A percentile compares a stretch with the other conserved stretches of the same genome.
Conservation (phyloP, 352 stramenopile genomes). For the Phytophthora pinifolia region DNA sequence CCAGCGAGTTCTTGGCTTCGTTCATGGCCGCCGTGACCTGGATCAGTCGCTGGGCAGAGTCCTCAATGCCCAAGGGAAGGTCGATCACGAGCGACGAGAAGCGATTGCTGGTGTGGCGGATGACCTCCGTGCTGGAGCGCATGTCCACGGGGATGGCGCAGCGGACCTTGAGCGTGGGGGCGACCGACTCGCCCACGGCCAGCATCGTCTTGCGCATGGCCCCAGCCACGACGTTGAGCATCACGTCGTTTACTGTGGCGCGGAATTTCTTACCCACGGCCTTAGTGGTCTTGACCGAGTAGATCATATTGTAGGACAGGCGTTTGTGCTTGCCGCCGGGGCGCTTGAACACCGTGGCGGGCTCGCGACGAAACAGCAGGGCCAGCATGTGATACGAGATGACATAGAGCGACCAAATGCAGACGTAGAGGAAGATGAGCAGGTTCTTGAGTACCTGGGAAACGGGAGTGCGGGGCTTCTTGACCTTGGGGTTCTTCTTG, state of each 20-base stretch:
- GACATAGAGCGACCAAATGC: constrained; percentile 58
- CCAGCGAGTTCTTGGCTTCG: constrained; percentile 78
- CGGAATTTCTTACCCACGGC: constrained; percentile 64
- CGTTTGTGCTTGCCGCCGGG: constrained; percentile 57
- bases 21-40: constrained; percentile 57
- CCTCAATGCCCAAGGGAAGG: constrained; percentile 57
- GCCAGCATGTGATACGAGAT: constrained; percentile 52
- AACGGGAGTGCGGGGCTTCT: constrained; percentile 33
- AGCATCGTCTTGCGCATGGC: constrained; percentile 74
- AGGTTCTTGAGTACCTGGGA: constrained; percentile 29
- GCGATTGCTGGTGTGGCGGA: constrained; percentile 65
- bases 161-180: constrained; percentile 52
- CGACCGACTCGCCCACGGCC: constrained; percentile 36
- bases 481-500: constrained; percentile 34
- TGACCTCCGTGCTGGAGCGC: constrained; percentile 63
- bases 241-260: constrained; percentile 81
- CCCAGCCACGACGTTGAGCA: constrained; percentile 75
- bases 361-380: constrained; percentile 55
- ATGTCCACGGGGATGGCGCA: constrained; percentile 81
- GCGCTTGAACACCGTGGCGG: constrained; percentile 67
- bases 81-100: constrained; percentile 81
- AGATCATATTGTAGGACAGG: constrained; percentile 70
- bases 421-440: constrained; percentile 33
- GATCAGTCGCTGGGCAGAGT: constrained; percentile 51
- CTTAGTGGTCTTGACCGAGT: constrained; percentile 75